Percentiles rank a stretch among this genome's conserved stretches.
phyloP scores from a whole-genome alignment of 306 rosid species.

The Senna siamea region DNA sequence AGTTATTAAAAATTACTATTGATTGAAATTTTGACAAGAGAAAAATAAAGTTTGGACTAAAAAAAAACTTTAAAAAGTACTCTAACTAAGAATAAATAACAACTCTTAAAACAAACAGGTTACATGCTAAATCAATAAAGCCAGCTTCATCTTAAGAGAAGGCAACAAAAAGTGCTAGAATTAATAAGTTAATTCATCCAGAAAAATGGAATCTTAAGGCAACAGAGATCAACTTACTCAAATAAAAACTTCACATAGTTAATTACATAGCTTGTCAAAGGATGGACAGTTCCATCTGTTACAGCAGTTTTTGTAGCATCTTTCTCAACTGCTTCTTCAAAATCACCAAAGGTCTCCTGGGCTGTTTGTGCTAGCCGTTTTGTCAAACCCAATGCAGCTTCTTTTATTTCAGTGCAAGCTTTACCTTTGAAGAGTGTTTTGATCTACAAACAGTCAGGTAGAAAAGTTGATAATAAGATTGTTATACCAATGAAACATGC shows the following conservation, averaged over 20 bases:
- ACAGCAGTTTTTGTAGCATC: conserved; percentile 98
- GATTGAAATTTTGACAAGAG: not conserved
- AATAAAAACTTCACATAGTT: conserved; percentile 94
- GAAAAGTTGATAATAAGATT: conserved; percentile 31
- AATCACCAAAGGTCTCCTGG: conserved; percentile 91
- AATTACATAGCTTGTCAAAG: conserved; percentile 95
- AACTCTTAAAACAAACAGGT: not conserved
- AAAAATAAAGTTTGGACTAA: not conserved
- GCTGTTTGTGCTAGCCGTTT: conserved; percentile 94
- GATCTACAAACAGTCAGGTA: conserved; percentile 58
- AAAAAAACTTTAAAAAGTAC: not conserved
- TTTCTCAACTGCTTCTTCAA: conserved; percentile 96
- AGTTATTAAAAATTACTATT: not conserved
- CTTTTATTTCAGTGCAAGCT: conserved; percentile 80
- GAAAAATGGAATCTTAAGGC: conserved; percentile 13
- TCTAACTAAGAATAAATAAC: not conserved
- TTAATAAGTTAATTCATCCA: conserved; percentile 22
- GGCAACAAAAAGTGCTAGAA: conserved; percentile 25
- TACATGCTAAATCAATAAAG: conserved; percentile 14
- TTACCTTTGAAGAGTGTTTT: conserved; percentile 82
- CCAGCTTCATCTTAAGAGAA: conserved; percentile 13
- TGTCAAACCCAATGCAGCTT: conserved; percentile 78
- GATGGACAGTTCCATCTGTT: conserved; percentile 96
- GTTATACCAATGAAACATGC: conserved; percentile 23
- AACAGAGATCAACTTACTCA: conserved; percentile 68